phyloP scores from a whole-genome alignment of 352 stramenopile species.

The Pythium sukuiense region DNA sequence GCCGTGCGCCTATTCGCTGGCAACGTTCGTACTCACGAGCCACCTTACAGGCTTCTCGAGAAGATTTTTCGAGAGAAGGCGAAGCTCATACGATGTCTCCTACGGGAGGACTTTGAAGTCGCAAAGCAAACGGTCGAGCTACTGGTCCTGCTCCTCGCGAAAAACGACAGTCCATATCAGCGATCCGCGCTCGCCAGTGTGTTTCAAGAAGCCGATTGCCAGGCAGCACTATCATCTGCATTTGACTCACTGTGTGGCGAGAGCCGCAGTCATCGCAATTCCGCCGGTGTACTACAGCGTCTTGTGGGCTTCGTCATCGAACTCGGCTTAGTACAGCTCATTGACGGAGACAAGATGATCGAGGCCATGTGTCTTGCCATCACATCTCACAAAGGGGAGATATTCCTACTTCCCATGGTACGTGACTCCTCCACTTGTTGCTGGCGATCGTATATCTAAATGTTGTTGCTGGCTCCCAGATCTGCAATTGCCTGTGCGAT shows the following conservation, averaged over 20 bases:
- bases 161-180: conserved; percentile 2
- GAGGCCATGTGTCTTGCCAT: conserved; percentile 12
- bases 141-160: conserved; percentile 5
- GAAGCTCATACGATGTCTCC: conserved; percentile 13
- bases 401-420: conserved; percentile 21
- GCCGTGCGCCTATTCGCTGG: background rate
- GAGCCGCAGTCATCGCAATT: background rate
- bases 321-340: conserved; percentile 13
- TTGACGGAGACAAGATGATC: conserved; percentile 18
- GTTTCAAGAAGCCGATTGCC: conserved; percentile 10
- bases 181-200: background rate
- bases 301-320: conserved; percentile 21
- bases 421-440: background rate
- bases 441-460: too few species aligned
- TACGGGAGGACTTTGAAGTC: conserved; percentile 12
- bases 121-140: conserved; percentile 22
- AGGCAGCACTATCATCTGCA: conserved; percentile 3
- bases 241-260: conserved; percentile 18
- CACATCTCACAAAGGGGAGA: conserved; percentile 4
- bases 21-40: background rate
- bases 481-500: conserved; percentile 18
- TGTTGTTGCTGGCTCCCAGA: background rate
- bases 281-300: conserved; percentile 12
- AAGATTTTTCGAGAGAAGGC: conserved; percentile 12
- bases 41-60: conserved; percentile 5